These are phyloP conservation scores for Psidium guajava DNA, from an alignment of 345 rosid genomes.

Conservation along the genomic window DNA sequence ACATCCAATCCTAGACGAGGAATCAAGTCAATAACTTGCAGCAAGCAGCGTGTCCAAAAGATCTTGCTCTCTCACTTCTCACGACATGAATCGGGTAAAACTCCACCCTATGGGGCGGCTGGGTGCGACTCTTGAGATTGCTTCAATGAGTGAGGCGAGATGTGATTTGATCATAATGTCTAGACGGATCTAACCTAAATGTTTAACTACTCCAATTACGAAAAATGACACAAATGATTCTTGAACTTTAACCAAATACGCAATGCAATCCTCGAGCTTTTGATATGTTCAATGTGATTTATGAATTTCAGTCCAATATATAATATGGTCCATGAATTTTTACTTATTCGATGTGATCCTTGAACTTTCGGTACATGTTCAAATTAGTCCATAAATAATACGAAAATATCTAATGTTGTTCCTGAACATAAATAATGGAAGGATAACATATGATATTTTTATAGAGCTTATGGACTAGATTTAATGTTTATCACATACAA, in stretches of 20 bases:
- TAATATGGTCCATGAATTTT: neutral
- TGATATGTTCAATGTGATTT: fast-evolving
- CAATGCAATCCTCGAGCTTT: neutral
- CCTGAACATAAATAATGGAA: neutral
- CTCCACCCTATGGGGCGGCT: neutral
- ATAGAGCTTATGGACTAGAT: neutral
- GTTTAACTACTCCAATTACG: neutral
- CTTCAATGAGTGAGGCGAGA: neutral
- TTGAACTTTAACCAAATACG: too few relatives aligned
- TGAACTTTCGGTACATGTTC: neutral
- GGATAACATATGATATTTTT: neutral
- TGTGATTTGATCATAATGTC: neutral
- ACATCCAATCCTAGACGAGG: neutral
- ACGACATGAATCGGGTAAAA: neutral
- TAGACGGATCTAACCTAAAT: neutral
- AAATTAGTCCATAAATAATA: too few relatives aligned
- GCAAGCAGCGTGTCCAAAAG: neutral
- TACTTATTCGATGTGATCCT: fast-evolving
- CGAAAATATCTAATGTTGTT: neutral
- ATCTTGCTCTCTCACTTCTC: neutral
- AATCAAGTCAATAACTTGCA: neutral
- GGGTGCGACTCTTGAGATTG: neutral
- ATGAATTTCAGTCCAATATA: neutral
- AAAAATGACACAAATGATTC: too few relatives aligned
- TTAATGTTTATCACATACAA: neutral